phyloP scores from a whole-genome alignment of 2,329 filamentous ascomycete genomes.

The Colletotrichum caudatum region DNA sequence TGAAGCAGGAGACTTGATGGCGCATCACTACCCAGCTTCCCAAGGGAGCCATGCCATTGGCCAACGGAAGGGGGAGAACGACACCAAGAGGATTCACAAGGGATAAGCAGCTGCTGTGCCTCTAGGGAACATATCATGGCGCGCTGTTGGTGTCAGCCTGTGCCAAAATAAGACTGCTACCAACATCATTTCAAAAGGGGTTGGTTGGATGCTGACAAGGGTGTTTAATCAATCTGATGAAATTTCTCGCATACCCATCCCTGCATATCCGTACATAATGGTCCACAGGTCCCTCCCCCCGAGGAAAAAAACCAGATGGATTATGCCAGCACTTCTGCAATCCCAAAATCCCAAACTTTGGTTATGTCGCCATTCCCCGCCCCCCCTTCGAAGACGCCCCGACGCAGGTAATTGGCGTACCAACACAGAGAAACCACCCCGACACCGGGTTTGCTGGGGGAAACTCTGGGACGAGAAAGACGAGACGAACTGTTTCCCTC shows the following conservation, averaged over 20 bases:
- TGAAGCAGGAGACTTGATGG: not conserved
- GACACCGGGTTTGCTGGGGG: not conserved
- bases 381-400: not conserved
- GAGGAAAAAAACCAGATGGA: not conserved
- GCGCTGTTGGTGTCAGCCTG: conserved; percentile 15
- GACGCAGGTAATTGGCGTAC: not conserved
- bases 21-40: conserved; percentile 10
- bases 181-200: conserved; percentile 18
- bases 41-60: conserved; percentile 21
- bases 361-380: not conserved
- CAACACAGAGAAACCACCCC: not conserved
- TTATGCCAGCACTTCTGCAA: not conserved
- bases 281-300: conserved; percentile 16
- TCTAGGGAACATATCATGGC: conserved; percentile 8
- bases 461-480: not conserved
- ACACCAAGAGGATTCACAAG: not conserved
- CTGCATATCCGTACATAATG: conserved; percentile 25
- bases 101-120: not conserved
- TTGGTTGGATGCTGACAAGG: conserved; percentile 29
- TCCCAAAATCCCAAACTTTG: not conserved
- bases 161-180: conserved; percentile 3
- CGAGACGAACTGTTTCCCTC: not conserved
- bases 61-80: not conserved
- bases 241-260: conserved; percentile 7
- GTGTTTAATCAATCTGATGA: not conserved